Evolutionary conservation across 345 rosid genomes (phyloP).

Genomic region (Eutrema heterophyllum): DNA sequence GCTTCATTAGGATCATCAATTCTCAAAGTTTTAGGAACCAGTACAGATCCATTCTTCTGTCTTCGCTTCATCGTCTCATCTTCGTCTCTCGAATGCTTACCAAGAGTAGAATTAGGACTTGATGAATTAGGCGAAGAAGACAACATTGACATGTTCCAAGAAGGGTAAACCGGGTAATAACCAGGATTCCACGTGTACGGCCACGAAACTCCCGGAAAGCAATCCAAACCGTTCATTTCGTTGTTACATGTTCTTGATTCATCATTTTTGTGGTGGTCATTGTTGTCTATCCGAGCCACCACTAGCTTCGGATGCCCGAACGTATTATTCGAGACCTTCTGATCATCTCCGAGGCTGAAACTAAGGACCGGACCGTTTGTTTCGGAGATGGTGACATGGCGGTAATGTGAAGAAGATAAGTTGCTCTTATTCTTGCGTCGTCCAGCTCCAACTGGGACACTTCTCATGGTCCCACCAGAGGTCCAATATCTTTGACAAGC

Average conservation of each 20-base stretch:
- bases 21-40: conserved; percentile 70
- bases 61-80: conserved; percentile 12
- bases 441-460: conserved; percentile 85
- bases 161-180: conserved; percentile 55
- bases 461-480: conserved; percentile 92
- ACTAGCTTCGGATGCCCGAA: conserved; percentile 23
- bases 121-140: conserved; percentile 30
- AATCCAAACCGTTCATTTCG: conserved; percentile 40
- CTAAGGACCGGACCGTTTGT: conserved; percentile 47
- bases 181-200: conserved; percentile 61
- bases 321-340: conserved; percentile 30
- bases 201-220: conserved; percentile 63
- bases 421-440: conserved; percentile 77
- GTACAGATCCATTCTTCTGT: conserved; percentile 43
- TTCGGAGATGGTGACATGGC: conserved; percentile 61
- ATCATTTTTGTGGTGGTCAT: conserved; percentile 31
- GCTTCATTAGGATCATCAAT: conserved; percentile 69
- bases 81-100: conserved; percentile 65
- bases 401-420: conserved; percentile 39
- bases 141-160: conserved; percentile 58
- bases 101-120: conserved; percentile 40
- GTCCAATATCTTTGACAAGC: conserved; percentile 97
- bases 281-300: conserved; percentile 33
- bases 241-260: conserved; percentile 14
- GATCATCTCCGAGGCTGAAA: conserved; percentile 48